phyloP scores from a whole-genome alignment of 192 early-diverging fungal species.

The Rhizoclosmatium sp. region DNA sequence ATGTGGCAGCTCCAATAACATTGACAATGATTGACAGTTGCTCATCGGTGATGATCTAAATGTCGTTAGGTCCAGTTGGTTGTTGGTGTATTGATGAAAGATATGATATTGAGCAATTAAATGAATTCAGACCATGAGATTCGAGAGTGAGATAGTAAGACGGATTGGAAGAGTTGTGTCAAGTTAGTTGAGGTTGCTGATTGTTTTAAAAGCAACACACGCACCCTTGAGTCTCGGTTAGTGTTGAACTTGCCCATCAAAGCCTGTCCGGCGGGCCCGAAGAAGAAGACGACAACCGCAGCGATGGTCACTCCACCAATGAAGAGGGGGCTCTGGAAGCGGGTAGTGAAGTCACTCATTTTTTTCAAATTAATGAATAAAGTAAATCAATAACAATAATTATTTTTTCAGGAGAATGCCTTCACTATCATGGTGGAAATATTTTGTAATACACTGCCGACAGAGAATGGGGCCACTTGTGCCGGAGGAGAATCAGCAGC shows the following conservation, averaged over 20 bases:
- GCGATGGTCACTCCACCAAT: neutral
- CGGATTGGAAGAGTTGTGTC: too few species aligned
- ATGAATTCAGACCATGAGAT: neutral
- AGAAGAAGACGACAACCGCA: slow-evolving; percentile 12
- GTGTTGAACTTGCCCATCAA: neutral
- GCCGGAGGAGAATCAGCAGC: slow-evolving; percentile 1
- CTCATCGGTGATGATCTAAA: slow-evolving; percentile 34
- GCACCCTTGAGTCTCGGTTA: slow-evolving; percentile 16
- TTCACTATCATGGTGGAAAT: too few species aligned
- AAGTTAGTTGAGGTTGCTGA: neutral
- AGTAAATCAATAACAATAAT: too few species aligned
- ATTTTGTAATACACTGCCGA: too few species aligned
- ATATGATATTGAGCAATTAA: neutral
- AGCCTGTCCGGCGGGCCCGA: slow-evolving; percentile 27
- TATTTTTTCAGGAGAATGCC: too few species aligned
- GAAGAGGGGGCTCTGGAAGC: neutral
- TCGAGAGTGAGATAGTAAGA: neutral
- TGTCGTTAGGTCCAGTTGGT: neutral
- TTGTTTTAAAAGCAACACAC: neutral
- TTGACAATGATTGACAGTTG: slow-evolving; percentile 36
- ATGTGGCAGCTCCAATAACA: slow-evolving; percentile 22
- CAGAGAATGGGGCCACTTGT: neutral
- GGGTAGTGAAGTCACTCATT: neutral
- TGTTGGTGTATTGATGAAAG: neutral
- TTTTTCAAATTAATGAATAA: neutral